phyloP scores from a whole-genome alignment of 371 early-diverging fungal genomes.

The Fennellomyces sp. region DNA sequence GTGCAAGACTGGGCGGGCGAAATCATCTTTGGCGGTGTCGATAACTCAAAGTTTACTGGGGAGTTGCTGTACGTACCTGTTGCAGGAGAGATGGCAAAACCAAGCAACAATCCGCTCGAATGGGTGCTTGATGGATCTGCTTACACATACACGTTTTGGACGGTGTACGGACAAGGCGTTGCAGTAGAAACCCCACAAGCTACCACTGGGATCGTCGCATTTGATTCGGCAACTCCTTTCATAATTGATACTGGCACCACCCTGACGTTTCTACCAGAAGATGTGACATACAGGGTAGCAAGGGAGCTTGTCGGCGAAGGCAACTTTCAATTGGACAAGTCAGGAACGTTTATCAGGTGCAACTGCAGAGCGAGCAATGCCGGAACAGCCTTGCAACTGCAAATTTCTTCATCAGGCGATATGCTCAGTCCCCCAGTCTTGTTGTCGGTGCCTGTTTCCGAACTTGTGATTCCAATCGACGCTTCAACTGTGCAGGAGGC shows the following conservation, averaged over 20 bases:
- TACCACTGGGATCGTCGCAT: not conserved
- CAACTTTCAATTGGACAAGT: constrained; percentile 15
- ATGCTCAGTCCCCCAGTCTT: constrained; percentile 13
- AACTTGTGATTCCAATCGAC: constrained; percentile 41
- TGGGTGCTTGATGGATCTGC: constrained; percentile 8
- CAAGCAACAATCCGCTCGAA: constrained; percentile 4
- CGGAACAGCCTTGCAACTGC: constrained; percentile 1
- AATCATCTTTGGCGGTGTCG: constrained; percentile 64
- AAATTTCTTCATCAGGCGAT: constrained; percentile 5
- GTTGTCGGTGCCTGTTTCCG: constrained; percentile 29
- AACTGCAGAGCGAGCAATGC: constrained; percentile 20
- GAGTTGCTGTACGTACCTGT: constrained; percentile 50
- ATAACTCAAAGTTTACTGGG: constrained; percentile 56
- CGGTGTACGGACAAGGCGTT: constrained; percentile 46
- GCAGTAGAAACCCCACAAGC: constrained; percentile 12
- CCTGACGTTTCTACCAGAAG: constrained; percentile 39
- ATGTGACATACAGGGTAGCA: constrained; percentile 24
- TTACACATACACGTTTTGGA: constrained; percentile 41
- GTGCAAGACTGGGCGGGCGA: constrained; percentile 49
- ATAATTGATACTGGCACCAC: constrained; percentile 55
- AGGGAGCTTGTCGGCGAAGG: constrained; percentile 17
- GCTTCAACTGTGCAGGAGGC: constrained; percentile 13
- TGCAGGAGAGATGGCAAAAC: constrained; percentile 15
- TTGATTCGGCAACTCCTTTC: constrained; percentile 23
- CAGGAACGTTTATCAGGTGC: constrained; percentile 23